phyloP scores from a whole-genome alignment of 2,329 filamentous ascomycete genomes.

The Talaromyces rugulosus region DNA sequence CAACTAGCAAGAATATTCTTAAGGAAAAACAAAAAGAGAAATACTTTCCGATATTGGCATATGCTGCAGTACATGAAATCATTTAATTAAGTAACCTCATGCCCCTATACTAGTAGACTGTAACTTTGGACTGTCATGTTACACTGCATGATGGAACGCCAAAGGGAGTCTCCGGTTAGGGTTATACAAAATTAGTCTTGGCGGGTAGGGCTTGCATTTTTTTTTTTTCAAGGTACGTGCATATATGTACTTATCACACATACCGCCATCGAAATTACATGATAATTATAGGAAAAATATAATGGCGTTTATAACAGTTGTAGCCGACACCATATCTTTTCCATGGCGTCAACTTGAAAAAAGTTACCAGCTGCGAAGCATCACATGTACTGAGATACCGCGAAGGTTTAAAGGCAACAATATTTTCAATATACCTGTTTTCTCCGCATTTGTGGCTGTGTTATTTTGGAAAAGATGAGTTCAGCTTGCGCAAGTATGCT shows the following conservation, averaged over 20 bases:
- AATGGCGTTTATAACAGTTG: background rate
- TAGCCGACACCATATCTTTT: background rate
- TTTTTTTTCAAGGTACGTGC: background rate
- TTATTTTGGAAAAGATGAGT: background rate
- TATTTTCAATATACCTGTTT: background rate
- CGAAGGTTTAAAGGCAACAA: background rate
- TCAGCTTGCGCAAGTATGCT: background rate
- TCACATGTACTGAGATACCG: background rate
- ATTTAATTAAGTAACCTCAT: background rate
- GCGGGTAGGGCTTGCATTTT: background rate
- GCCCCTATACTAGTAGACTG: background rate
- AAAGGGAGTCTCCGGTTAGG: background rate
- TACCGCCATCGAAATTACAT: background rate
- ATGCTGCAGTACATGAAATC: background rate
- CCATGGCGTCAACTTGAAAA: background rate
- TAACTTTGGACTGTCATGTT: background rate
- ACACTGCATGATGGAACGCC: background rate
- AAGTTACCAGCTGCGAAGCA: background rate
- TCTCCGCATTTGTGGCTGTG: background rate
- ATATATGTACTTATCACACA: background rate
- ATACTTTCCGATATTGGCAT: background rate
- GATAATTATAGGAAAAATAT: background rate
- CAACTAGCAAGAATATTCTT: background rate
- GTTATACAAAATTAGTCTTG: background rate
- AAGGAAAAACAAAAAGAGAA: background rate